These are phyloP conservation scores for Phytophthora syringae DNA, from an alignment of 352 stramenopile species.

Conservation along the genomic window DNA sequence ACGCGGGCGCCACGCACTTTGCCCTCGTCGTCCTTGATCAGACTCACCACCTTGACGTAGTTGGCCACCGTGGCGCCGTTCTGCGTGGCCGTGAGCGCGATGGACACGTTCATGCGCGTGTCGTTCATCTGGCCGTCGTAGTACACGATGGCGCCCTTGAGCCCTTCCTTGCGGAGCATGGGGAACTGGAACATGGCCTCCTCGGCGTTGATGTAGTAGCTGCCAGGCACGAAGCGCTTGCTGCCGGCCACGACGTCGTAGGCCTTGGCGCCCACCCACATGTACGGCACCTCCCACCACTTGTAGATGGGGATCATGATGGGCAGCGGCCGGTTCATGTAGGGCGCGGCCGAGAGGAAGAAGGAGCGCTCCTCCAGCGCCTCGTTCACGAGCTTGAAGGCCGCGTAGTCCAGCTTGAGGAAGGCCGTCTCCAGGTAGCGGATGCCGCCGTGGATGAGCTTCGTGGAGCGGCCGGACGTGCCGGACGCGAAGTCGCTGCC, in stretches of 20 bases:
- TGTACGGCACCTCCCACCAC: conserved; percentile 96
- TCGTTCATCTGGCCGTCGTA: conserved; percentile 96
- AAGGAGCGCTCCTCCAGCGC: conserved; percentile 93
- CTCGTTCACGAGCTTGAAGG: conserved; percentile 93
- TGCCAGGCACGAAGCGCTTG: conserved; percentile 90
- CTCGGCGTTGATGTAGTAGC: conserved; percentile 91
- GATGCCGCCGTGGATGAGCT: conserved; percentile 96
- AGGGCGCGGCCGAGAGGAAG: conserved; percentile 93
- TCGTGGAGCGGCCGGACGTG: conserved; percentile 94
- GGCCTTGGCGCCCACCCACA: conserved; percentile 92
- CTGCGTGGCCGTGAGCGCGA: conserved; percentile 95
- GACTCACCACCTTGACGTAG: conserved; percentile 88
- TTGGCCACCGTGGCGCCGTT: conserved; percentile 92
- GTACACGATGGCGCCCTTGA: conserved; percentile 93
- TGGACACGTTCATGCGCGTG: conserved; percentile 94
- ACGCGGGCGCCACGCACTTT: conserved; percentile 90
- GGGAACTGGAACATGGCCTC: conserved; percentile 95
- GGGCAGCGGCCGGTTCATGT: conserved; percentile 94
- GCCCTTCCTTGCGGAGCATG: conserved; percentile 91
- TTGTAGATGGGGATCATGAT: conserved; percentile 97
- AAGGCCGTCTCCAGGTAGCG: conserved; percentile 96
- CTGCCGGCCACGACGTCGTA: conserved; percentile 93
- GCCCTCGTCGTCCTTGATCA: conserved; percentile 89
- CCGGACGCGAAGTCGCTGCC: conserved; percentile 92
- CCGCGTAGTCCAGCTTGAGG: conserved; percentile 90